These are phyloP conservation scores for Suillus paluster DNA, from an alignment of 768 basidiomycete species.

Conservation along the genomic window DNA sequence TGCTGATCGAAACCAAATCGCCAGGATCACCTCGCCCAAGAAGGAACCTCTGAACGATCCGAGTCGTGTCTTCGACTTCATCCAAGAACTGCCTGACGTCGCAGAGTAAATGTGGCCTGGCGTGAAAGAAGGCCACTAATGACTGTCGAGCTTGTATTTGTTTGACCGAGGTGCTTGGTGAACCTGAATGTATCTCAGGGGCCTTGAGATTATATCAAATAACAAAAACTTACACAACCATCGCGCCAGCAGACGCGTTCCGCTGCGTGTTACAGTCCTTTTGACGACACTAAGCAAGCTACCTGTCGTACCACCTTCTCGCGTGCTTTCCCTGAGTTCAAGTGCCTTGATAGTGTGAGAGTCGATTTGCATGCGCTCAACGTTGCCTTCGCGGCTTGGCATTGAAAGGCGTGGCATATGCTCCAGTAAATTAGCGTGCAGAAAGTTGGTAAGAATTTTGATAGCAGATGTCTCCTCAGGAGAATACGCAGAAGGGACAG, in stretches of 20 bases:
- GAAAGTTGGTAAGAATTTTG: constrained; percentile 62
- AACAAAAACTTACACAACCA: constrained; percentile 69
- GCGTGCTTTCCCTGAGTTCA: constrained; percentile 76
- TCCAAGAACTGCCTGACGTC: constrained; percentile 63
- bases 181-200: constrained; percentile 53
- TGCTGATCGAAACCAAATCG: constrained; percentile 69
- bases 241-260: constrained; percentile 72
- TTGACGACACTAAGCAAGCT: constrained; percentile 77
- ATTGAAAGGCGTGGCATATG: constrained; percentile 68
- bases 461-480: constrained; percentile 60
- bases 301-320: constrained; percentile 75
- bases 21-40: constrained; percentile 66
- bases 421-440: constrained; percentile 73
- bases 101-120: constrained; percentile 61
- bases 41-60: constrained; percentile 78
- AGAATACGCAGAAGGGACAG: constrained; percentile 28
- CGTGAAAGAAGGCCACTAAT: constrained; percentile 73
- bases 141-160: constrained; percentile 79
- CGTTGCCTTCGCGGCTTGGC: constrained; percentile 58
- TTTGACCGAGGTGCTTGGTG: constrained; percentile 75
- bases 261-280: constrained; percentile 77
- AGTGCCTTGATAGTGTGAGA: constrained; percentile 88
- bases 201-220: not conserved
- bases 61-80: constrained; percentile 68
- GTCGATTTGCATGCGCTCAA: constrained; percentile 85